Evolutionary conservation across 257 asterid genomes (phyloP).

Genomic region (Parsonsia alboflavescens): DNA sequence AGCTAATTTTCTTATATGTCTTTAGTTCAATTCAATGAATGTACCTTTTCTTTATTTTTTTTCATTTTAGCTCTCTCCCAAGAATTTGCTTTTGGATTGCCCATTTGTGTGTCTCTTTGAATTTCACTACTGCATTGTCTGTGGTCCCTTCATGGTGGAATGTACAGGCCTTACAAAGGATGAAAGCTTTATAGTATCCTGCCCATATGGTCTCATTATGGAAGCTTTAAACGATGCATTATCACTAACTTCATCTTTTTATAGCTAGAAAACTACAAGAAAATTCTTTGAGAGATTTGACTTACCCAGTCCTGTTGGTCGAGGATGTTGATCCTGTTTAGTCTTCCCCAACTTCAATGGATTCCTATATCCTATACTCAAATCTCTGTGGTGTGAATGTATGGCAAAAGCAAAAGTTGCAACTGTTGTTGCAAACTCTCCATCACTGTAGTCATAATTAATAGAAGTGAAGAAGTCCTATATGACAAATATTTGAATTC

Average conservation of each 20-base stretch:
- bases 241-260: neutral
- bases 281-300: neutral
- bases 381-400: conserved; percentile 28
- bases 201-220: conserved; percentile 21
- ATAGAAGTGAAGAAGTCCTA: too few relatives aligned
- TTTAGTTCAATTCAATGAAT: neutral
- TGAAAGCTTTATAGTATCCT: conserved; percentile 26
- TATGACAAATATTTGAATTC: too few relatives aligned
- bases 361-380: conserved; percentile 10
- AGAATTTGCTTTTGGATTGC: conserved; percentile 43
- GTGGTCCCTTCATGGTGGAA: conserved; percentile 24
- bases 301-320: conserved; percentile 32
- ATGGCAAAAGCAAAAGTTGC: conserved; percentile 68
- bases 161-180: conserved; percentile 25
- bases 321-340: conserved; percentile 25
- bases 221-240: conserved; percentile 29
- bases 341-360: conserved; percentile 1
- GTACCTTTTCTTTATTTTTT: conserved; percentile 55
- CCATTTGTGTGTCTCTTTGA: conserved; percentile 23
- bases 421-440: conserved; percentile 44
- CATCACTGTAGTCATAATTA: conserved; percentile 33
- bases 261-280: too few relatives aligned
- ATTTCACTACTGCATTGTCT: conserved; percentile 29
- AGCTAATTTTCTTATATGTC: neutral
- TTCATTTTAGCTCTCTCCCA: conserved; percentile 59